A percentile compares a stretch with the other conserved stretches of the same genome.
Evolutionary conservation across 106 monocot genomes (phyloP).

Genomic region (Iris macrosiphon): DNA sequence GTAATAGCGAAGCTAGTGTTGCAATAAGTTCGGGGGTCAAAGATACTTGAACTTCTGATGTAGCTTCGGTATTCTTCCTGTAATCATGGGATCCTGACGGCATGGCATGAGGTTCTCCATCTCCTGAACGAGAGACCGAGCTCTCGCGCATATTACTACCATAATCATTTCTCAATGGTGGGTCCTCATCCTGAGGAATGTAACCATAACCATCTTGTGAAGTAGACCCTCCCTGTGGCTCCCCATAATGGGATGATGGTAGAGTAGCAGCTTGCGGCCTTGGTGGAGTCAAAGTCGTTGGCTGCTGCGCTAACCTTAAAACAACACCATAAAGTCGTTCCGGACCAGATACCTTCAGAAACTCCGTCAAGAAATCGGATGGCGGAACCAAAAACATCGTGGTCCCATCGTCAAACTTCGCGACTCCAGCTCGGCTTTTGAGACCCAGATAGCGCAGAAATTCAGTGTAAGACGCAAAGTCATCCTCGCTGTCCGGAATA

Average conservation of each 20-base stretch:
- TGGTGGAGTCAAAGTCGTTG: slow-evolving; percentile 18
- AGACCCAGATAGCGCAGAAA: slow-evolving; percentile 73
- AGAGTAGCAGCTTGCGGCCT: slow-evolving; percentile 22
- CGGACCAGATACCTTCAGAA: slow-evolving; percentile 78
- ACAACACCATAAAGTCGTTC: slow-evolving; percentile 96
- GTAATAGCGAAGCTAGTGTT: slow-evolving; percentile 59
- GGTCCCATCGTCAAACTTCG: slow-evolving; percentile 81
- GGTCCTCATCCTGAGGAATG: slow-evolving; percentile 18
- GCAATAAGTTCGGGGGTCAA: slow-evolving; percentile 77
- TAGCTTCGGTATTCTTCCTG: slow-evolving; percentile 14
- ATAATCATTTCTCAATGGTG: slow-evolving; percentile 19
- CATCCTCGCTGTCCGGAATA: slow-evolving; percentile 91
- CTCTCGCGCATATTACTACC: slow-evolving; percentile 20
- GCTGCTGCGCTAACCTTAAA: slow-evolving; percentile 55
- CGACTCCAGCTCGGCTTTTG: slow-evolving; percentile 94
- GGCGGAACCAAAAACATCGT: slow-evolving; percentile 97
- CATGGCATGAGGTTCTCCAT: not conserved
- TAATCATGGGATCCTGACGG: slow-evolving; percentile 13
- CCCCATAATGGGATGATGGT: slow-evolving; percentile 17
- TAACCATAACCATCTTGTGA: slow-evolving; percentile 24
- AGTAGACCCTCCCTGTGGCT: slow-evolving; percentile 18
- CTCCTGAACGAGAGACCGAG: slow-evolving; percentile 6
- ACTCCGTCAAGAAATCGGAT: slow-evolving; percentile 77
- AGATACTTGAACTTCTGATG: slow-evolving; percentile 23
- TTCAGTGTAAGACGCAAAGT: slow-evolving; percentile 94